Evolutionary conservation across 2,329 filamentous ascomycete species (phyloP), one percentile per base, ranked within the genome.

Genomic region (Dendrostoma leiphaemia): DNA sequence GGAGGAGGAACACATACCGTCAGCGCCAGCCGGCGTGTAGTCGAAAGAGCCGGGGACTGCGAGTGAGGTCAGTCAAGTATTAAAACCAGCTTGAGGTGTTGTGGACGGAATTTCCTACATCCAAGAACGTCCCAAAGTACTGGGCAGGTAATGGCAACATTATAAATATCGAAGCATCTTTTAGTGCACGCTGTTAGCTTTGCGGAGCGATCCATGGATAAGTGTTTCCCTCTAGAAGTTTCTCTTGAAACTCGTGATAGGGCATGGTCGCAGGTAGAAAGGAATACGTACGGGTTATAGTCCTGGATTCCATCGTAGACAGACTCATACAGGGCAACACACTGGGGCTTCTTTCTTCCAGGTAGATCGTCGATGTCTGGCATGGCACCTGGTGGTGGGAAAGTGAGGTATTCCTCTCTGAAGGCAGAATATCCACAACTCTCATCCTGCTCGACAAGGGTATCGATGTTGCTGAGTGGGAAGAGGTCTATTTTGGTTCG

Each of bases 121-220:
- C 83, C 83, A 3, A 92, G 75, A 0, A 88, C 81, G 54, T 91
- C 85, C 78, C 83, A 90, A 2, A 82, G 73, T 2, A 85, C 61
- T 0, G 90, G 90, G 65, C 90, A 94, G 15, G 84, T 87, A 4
- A 83, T 84, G 3, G 82, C 82, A 10, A 93, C 80, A 48, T 89
- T 82, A 70, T 93, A 94, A 8, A 89, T 74, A 66, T 91, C 84
- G 70, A 88, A 95, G 74, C 90, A 94, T n/a, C n/a, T n/a, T n/a
- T n/a, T n/a, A n/a, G 0, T 35, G 32, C 32, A n/a, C n/a, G n/a
- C n/a, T n/a, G n/a, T n/a, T n/a, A n/a, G n/a, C n/a, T n/a, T n/a
- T n/a, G n/a, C n/a, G n/a, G n/a, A n/a, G n/a, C n/a, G n/a, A n/a
- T n/a, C n/a, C n/a, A n/a, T n/a, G n/a, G n/a, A n/a, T n/a, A n/a